These are phyloP conservation scores for Trichomonascaceae sp. DNA, from an alignment of 1,139 yeast species.

Conservation along the genomic window DNA sequence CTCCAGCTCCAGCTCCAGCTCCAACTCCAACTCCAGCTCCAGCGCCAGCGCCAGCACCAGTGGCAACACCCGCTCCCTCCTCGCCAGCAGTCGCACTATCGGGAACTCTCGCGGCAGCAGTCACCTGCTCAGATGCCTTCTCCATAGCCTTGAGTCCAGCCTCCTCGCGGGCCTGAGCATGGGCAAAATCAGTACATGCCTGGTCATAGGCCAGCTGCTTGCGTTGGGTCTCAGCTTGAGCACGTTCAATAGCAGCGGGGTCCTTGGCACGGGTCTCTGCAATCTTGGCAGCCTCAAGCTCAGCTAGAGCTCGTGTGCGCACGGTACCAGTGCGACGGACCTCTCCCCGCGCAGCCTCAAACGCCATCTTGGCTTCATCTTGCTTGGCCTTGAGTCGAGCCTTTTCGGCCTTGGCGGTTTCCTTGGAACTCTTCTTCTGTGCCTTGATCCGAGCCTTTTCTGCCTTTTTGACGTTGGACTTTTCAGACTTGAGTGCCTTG, in stretches of 20 bases:
- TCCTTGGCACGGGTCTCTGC: slow-evolving; percentile 19
- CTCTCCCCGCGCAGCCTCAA: slow-evolving; percentile 17
- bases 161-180: slow-evolving; percentile 2
- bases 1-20: slow-evolving; percentile 6
- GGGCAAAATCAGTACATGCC: slow-evolving; percentile 8
- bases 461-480: slow-evolving; percentile 10
- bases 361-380: slow-evolving; percentile 14
- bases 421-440: slow-evolving; percentile 6
- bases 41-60: neutral
- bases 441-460: slow-evolving; percentile 7
- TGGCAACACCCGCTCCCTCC: too few species aligned
- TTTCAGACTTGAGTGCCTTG: slow-evolving; percentile 13
- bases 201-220: slow-evolving; percentile 6
- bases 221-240: slow-evolving; percentile 10
- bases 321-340: slow-evolving; percentile 15
- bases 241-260: slow-evolving; percentile 14
- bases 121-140: too few species aligned
- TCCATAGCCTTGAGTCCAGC: slow-evolving; percentile 2
- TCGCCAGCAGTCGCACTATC: too few species aligned
- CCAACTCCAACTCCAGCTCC: slow-evolving; percentile 1
- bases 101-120: too few species aligned
- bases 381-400: slow-evolving; percentile 18
- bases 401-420: slow-evolving; percentile 11
- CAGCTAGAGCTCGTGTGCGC: slow-evolving; percentile 14
- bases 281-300: slow-evolving; percentile 19